These are phyloP conservation scores for Aspergillus fischeri DNA, from an alignment of 2,329 filamentous ascomycete species.

Conservation along the genomic window DNA sequence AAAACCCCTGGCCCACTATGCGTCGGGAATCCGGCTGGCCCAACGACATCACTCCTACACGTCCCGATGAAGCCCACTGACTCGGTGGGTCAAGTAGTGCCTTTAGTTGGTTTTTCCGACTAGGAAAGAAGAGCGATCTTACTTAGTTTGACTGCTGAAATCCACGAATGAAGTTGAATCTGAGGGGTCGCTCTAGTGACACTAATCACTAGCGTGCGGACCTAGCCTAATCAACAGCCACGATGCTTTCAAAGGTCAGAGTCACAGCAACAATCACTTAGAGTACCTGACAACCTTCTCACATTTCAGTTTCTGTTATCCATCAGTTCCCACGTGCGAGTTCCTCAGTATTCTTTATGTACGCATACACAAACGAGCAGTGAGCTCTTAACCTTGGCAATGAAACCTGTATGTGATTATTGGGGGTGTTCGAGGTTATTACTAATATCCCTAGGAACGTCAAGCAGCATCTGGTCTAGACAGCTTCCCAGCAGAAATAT, in stretches of 20 bases:
- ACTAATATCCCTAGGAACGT: slow-evolving; percentile 2
- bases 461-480: neutral
- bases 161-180: no score
- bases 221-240: neutral
- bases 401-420: slow-evolving; percentile 1
- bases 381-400: neutral
- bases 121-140: no score
- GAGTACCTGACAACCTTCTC: neutral
- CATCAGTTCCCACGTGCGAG: neutral
- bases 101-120: no score
- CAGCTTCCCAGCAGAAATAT: slow-evolving; percentile 12
- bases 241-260: neutral
- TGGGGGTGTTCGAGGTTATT: neutral
- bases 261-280: neutral
- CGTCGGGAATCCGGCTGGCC: no score
- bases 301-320: neutral
- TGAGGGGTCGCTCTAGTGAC: no score
- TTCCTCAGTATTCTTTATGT: neutral
- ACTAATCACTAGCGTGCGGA: neutral
- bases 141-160: no score
- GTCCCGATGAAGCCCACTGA: no score
- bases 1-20: no score
- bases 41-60: no score
- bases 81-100: no score
- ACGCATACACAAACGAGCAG: neutral